These are phyloP conservation scores for Aspergillus steynii DNA, from an alignment of 495 filamentous ascomycete genomes.

Conservation along the genomic window DNA sequence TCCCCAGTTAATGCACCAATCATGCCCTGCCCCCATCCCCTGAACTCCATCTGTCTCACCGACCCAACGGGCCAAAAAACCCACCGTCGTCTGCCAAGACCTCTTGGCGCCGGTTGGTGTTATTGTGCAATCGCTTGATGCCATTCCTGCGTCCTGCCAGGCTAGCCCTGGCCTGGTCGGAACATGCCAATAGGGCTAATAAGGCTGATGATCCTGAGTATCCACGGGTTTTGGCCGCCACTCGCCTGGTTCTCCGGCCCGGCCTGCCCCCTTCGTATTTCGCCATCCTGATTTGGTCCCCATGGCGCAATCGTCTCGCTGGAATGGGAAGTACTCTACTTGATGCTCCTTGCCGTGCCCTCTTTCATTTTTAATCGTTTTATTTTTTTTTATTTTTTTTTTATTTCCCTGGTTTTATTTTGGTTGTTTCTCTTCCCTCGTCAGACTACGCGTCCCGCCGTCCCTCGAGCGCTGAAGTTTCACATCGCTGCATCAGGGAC, in stretches of 20 bases:
- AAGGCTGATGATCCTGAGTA: constrained; percentile 1
- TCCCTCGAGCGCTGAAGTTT: no score
- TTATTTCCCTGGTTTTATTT: not conserved
- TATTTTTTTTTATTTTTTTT: not conserved
- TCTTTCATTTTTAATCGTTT: not conserved
- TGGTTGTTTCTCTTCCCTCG: not conserved
- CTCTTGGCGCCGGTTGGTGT: not conserved
- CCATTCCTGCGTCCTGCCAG: not conserved
- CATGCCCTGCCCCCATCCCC: not conserved
- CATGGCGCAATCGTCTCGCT: constrained; percentile 4
- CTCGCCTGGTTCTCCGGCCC: no score
- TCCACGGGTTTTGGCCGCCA: no score
- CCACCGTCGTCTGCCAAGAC: not conserved
- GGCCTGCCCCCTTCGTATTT: no score
- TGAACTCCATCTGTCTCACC: constrained; percentile 2
- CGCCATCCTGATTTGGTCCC: constrained; percentile 7
- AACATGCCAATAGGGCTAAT: not conserved
- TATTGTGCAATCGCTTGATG: constrained; percentile 10
- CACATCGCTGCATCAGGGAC: not conserved
- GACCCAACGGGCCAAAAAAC: not conserved
- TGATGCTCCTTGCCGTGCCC: not conserved
- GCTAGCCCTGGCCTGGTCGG: no score
- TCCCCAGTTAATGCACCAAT: not conserved
- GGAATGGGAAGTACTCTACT: not conserved
- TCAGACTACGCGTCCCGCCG: no score